Evolutionary conservation across 345 rosid species (phyloP), one percentile per base, ranked within the genome.

Genomic region (rapeseed (Brassica napus)): DNA sequence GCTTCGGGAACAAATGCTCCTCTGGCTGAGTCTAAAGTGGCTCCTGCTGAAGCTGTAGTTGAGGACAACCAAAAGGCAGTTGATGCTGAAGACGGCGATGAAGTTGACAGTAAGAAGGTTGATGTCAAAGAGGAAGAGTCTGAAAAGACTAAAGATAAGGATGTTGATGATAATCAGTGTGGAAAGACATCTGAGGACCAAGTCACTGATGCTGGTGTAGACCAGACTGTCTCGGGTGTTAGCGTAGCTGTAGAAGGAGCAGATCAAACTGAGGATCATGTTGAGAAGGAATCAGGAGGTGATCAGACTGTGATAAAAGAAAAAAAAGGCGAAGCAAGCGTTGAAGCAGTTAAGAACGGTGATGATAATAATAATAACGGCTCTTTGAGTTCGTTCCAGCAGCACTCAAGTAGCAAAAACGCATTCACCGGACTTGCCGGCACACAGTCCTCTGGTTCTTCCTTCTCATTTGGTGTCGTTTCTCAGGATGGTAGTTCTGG

Each of bases 391-490:
- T 91, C 99, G 47, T 95, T 95, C 80, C 93, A 87, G 57, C 99
- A 93, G 85, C 98, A 91, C 83, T 95, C 99, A 61, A 95, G 94
- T 81, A 91, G 77, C 78, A 90, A 87, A 87, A 95, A 95, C 76
- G 99, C 99, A 18, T 95, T 95, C 85, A 89, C 92, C 0, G 99
- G 98, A 72, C 91, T 95, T 76, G 92, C 94, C 28, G 91, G 98
- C 68, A 91, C 99, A 67, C 97, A 97, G 61, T 85, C 90, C 83
- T 88, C 98, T 39, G 78, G 77, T 73, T 31, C 92, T 57, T 76
- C 91, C 4, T 95, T 95, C 82, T 83, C 94, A 23, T 94, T 91
- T 69, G 93, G 97, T 30, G 70, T 85, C 16, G 79, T 81, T 76
- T 49, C 87, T 0, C 85, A 84, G 77, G 94, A 85, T 65, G 63